Conservation (phyloP, 2,329 filamentous ascomycete species). For the Colletotrichum filicis region DNA sequence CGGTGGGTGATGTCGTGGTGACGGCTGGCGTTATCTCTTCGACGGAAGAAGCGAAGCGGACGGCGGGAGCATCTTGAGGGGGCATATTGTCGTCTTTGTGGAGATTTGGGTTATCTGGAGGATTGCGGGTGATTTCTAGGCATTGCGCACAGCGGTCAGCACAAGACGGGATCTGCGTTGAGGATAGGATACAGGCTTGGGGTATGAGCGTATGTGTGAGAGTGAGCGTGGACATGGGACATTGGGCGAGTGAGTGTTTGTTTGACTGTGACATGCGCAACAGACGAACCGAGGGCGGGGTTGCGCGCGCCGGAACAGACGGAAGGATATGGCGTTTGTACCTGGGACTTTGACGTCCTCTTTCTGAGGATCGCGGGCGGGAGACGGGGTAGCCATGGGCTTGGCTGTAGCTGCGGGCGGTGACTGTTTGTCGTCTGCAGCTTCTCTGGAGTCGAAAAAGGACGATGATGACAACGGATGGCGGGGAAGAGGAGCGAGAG, state of each 20-base stretch:
- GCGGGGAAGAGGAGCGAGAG: constrained; percentile 23
- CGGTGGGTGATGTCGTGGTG: constrained; percentile 50
- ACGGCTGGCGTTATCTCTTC: constrained; percentile 70
- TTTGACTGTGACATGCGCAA: constrained; percentile 34
- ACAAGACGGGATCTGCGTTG: constrained; percentile 5
- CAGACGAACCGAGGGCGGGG: constrained; percentile 35
- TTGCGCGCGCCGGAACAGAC: constrained; percentile 33
- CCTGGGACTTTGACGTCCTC: constrained; percentile 23
- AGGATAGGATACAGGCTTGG: not conserved
- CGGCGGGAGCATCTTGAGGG: constrained; percentile 56
- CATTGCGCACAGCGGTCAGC: constrained; percentile 35
- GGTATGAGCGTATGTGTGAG: not conserved
- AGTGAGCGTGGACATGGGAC: not conserved
- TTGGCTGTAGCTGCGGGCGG: not conserved
- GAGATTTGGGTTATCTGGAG: constrained; percentile 22
- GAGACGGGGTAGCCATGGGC: constrained; percentile 25
- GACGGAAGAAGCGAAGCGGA: constrained; percentile 78
- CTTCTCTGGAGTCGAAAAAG: not conserved
- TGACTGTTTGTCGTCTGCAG: not conserved
- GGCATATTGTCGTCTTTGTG: constrained; percentile 38
- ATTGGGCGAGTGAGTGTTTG: constrained; percentile 10
- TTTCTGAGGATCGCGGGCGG: constrained; percentile 18
- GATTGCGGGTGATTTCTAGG: constrained; percentile 25
- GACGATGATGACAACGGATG: not conserved
- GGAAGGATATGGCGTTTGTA: constrained; percentile 30